These are phyloP conservation scores for Glomus cerebriforme DNA, from an alignment of 192 early-diverging fungal species.

Conservation along the genomic window DNA sequence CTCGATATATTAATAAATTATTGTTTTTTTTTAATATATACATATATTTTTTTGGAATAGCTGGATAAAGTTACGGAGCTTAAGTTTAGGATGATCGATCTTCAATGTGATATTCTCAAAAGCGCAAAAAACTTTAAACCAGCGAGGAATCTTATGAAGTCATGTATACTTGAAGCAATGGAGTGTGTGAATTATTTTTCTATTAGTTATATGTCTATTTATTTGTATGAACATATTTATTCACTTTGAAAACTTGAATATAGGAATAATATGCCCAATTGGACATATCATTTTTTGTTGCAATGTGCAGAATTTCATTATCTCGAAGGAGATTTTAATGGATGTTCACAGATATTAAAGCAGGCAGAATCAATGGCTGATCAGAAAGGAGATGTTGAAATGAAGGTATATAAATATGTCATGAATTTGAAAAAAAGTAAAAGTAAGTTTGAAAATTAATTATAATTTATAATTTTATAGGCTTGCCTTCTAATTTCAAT, in stretches of 20 bases:
- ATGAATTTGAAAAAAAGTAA: not conserved
- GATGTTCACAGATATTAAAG: constrained; percentile 25
- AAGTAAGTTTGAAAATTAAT: not conserved
- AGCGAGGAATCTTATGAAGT: constrained; percentile 29
- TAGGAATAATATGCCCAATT: constrained; percentile 27
- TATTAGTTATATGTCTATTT: not conserved
- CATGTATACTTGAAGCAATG: constrained; percentile 19
- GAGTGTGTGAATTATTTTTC: constrained; percentile 28
- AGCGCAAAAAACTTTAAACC: constrained; percentile 20
- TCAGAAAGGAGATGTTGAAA: constrained; percentile 32
- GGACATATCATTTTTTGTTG: constrained; percentile 34
- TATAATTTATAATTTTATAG: not conserved
- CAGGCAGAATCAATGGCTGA: constrained; percentile 32
- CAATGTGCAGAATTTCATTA: constrained; percentile 11
- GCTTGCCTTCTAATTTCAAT: constrained; percentile 32
- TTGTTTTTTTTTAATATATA: not conserved
- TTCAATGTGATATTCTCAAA: constrained; percentile 31
- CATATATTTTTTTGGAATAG: constrained; percentile 3
- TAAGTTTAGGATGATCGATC: constrained; percentile 30
- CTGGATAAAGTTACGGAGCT: constrained; percentile 22
- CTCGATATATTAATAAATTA: not conserved
- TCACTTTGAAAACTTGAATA: not conserved
- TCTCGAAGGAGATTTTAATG: constrained; percentile 21
- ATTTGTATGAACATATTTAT: not conserved
- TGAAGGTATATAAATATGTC: constrained; percentile 28